Evolutionary conservation across 805 yeast genomes (phyloP), one percentile per base, ranked within the genome.

Genomic region (Candida peoriensis): DNA sequence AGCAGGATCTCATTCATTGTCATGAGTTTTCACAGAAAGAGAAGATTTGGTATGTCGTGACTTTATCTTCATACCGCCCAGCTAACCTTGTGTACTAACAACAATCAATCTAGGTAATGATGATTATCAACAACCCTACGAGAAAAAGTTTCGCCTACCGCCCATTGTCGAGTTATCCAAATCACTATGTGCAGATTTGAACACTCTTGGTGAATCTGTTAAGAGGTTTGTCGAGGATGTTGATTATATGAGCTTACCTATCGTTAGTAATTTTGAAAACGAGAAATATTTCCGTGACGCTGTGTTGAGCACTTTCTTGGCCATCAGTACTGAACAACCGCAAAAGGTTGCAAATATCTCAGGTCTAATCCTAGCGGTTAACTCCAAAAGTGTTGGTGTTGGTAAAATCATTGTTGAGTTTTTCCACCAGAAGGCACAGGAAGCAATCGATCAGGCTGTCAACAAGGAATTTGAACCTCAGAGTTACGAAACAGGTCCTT

Each of bases 241-340:
- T 29, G 79, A 83, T 38, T 76, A 76, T 49, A 77, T 84, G 47
- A 70, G 81, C 24, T 74, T 70, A 35, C 83, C 85, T 2, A 76
- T 81, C 27, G 74, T 73, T 26, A 74, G 74, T 23, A 84, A 78
- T 47, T 74, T 78, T 49, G 84, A 74, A 44, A 70, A 67, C 42
- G 79, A 79, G 36, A 78, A 74, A 39, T 68, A 68, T 33, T 73
- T 81, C 42, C 67, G 85, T 39, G 61, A 60, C 22, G 74, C 81
- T 4, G 62, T 85, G 15, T 60, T 85, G 39, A 67, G 70, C 32
- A 82, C 85, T 2, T 52, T 88, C 18, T 70, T 72, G 36, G 85
- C 95, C 3, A 72, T 84, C 28, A 68, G 81, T 9, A 60, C 74
- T 20, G 97, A 93, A 58, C 96, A 90, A 58, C 97, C 99, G 0